A percentile compares a stretch with the other conserved stretches of the same genome.
These are phyloP conservation scores for Dryas drummondii DNA, from an alignment of 306 rosid genomes.

Conservation along the genomic window DNA sequence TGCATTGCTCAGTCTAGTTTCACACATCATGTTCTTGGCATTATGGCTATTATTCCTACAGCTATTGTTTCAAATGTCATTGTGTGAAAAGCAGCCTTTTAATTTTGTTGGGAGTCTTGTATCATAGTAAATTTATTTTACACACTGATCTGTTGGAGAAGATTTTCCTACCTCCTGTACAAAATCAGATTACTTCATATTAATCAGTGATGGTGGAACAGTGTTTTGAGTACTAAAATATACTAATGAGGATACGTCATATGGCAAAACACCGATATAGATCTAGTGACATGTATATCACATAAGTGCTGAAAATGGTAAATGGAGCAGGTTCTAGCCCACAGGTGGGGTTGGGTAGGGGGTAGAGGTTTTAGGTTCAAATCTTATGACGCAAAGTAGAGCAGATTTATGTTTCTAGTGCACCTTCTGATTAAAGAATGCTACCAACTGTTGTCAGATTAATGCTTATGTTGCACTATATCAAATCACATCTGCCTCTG, in stretches of 20 bases:
- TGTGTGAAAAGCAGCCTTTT: background rate
- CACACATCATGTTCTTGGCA: background rate
- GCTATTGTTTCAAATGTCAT: constrained; percentile 6
- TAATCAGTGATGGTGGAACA: background rate
- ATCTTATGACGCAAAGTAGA: background rate
- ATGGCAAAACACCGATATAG: background rate
- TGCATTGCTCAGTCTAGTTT: constrained; percentile 4
- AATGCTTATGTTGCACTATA: background rate
- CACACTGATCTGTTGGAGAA: too few species aligned
- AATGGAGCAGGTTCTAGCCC: background rate
- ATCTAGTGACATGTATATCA: background rate
- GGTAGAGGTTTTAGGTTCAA: background rate
- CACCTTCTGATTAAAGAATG: too few species aligned
- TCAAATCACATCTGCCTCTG: background rate
- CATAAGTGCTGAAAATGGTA: background rate
- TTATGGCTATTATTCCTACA: background rate
- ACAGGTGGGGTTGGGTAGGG: background rate
- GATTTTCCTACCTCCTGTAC: background rate
- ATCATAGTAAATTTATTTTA: background rate
- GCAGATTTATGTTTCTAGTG: background rate
- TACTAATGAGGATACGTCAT: background rate
- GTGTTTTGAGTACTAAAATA: background rate
- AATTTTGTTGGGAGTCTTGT: background rate
- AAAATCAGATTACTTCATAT: background rate
- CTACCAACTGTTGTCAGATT: too few species aligned